A percentile compares a stretch with the other conserved stretches of the same genome.
phyloP scores from a whole-genome alignment of 805 yeast species.

The Suhomyces sp. region DNA sequence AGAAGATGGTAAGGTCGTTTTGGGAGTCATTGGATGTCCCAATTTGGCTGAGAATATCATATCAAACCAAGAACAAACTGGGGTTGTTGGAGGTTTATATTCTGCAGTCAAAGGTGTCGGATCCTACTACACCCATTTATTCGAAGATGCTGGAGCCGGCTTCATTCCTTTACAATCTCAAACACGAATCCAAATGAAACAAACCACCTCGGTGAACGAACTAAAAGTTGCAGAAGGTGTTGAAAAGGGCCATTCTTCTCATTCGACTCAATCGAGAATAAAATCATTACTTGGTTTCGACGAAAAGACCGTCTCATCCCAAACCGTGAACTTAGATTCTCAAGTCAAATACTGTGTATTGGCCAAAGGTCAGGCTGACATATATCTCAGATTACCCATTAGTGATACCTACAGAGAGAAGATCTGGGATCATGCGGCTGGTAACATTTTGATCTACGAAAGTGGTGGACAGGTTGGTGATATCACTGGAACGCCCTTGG shows the following conservation, averaged over 20 bases:
- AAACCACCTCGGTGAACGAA: conserved; percentile 42
- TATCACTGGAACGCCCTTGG: conserved; percentile 67
- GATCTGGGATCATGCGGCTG: conserved; percentile 99
- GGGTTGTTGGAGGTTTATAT: conserved; percentile 65
- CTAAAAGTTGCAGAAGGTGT: conserved; percentile 88
- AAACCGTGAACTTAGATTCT: conserved; percentile 81
- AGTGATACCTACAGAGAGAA: conserved; percentile 79
- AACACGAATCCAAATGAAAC: conserved; percentile 51
- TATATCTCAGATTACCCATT: conserved; percentile 85
- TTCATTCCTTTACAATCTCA: conserved; percentile 36
- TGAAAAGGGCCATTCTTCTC: conserved; percentile 93
- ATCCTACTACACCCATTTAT: conserved; percentile 52
- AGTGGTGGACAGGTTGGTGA: conserved; percentile 93
- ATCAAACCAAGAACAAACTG: conserved; percentile 34
- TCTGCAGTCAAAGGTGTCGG: conserved; percentile 70
- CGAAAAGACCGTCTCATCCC: conserved; percentile 53
- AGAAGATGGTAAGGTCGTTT: conserved; percentile 77
- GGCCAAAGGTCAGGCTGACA: conserved; percentile 88
- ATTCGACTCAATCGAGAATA: conserved; percentile 76
- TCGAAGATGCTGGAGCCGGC: conserved; percentile 25
- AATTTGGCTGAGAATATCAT: conserved; percentile 62
- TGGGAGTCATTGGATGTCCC: conserved; percentile 97
- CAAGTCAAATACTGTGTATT: conserved; percentile 95
- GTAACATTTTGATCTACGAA: conserved; percentile 80
- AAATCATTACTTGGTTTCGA: conserved; percentile 54